A percentile compares a stretch with the other conserved stretches of the same genome.
phyloP scores from a whole-genome alignment of 176 grass and related monocot genomes.

The Oryza meyeriana region DNA sequence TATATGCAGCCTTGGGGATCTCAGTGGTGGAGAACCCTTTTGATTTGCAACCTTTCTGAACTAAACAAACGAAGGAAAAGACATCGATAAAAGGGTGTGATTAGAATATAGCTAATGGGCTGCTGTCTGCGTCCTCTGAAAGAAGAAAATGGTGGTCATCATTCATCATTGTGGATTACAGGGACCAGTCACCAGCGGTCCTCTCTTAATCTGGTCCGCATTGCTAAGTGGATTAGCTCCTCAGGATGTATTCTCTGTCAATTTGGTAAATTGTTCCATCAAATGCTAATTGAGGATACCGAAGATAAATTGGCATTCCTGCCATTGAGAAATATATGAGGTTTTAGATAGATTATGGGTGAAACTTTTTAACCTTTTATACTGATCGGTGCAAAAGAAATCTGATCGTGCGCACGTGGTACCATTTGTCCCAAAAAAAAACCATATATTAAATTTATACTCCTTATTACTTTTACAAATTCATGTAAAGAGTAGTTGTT shows the following conservation, averaged over 20 bases:
- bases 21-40: not conserved
- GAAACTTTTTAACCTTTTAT: too few species aligned
- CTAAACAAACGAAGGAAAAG: not conserved
- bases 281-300: not conserved
- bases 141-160: slow-evolving; percentile 27
- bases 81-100: slow-evolving; percentile 9
- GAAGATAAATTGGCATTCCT: not conserved
- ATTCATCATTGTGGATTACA: not conserved
- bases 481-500: not conserved
- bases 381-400: too few species aligned
- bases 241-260: not conserved
- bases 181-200: slow-evolving; percentile 34
- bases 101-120: slow-evolving; percentile 21
- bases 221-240: not conserved
- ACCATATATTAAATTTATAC: not conserved
- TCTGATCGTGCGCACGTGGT: too few species aligned
- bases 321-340: not conserved
- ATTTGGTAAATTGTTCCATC: not conserved
- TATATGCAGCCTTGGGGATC: not conserved
- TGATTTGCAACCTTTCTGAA: not conserved
- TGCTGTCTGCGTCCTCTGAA: slow-evolving; percentile 13
- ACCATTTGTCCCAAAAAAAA: too few species aligned
- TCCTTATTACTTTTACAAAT: too few species aligned
- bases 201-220: not conserved
- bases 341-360: too few species aligned